Base-by-base conservation (phyloP, 345 rosid genomes). In the Gynandropsis gynandra region DNA sequence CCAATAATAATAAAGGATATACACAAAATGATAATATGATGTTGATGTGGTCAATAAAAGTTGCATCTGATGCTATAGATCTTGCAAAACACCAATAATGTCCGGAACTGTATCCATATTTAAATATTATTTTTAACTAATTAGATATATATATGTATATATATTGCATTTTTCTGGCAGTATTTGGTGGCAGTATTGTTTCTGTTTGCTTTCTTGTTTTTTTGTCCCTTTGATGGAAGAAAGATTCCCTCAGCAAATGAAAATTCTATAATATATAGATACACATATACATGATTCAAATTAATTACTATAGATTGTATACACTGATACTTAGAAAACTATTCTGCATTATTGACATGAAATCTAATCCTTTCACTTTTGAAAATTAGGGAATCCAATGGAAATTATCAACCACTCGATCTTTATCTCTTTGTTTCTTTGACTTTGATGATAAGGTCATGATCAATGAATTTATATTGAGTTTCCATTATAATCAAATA, bases 201-300 rank as follows among this genome's bases (percentile, higher is more conserved):
- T 50, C 50, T 61, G 52, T 65, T 59, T 59, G 67, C 63, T 71
- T 63, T 73, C 63, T 56, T 61, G 48, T 61, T 46, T 58, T n/a
- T 52, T 65, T 76, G 61, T 72, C 60, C 59, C 57, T 64, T 59
- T 69, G 64, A 67, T 54, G 61, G 71, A 42, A 71, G 66, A 74
- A 73, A 77, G 81, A 79, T 74, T 77, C 81, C 78, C 75, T 54
- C 53, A 32, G 62, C 66, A 64, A 64, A 47, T 67, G 66, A 53
- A 41, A 61, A 52, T 52, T 59, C 27, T 40, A 38, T 46, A 20
- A 18, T 12, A 44, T 58, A 47, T 36, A 57, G 16, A 18, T 12
- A 44, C 51, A 47, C 29, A 57, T 15, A 19, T 29, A 37, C 31
- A 9, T 65, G 15, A 14, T 9, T 24, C 16, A 41, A 41, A 15